Percentiles rank a stretch among this genome's conserved stretches.
Evolutionary conservation across 2,329 filamentous ascomycete genomes (phyloP).

Genomic region (Aureobasidium zeae): DNA sequence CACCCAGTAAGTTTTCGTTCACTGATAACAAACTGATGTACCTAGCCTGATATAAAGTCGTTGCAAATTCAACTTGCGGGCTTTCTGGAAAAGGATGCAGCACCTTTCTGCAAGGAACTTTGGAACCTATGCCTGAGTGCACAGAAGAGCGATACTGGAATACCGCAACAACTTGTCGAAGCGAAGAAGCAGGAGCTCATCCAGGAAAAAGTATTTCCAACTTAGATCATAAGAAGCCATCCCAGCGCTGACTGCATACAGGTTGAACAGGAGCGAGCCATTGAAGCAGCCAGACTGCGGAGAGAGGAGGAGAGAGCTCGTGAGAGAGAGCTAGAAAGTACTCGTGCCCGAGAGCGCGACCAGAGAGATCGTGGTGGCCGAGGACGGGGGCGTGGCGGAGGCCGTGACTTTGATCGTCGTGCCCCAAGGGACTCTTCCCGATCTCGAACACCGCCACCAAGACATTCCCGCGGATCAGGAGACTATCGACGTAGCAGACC

Average conservation of each 20-base stretch:
- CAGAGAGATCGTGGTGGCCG: slow-evolving; percentile 32
- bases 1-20: neutral
- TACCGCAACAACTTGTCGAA: slow-evolving; percentile 88
- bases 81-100: slow-evolving; percentile 87
- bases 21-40: slow-evolving; percentile 5
- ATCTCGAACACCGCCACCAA: slow-evolving; percentile 45
- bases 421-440: slow-evolving; percentile 30
- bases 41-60: slow-evolving; percentile 86
- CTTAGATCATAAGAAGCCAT: slow-evolving; percentile 11
- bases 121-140: slow-evolving; percentile 90
- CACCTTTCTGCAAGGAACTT: slow-evolving; percentile 82
- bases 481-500: slow-evolving; percentile 35
- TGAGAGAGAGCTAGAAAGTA: slow-evolving; percentile 59
- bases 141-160: slow-evolving; percentile 77
- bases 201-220: slow-evolving; percentile 93
- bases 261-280: slow-evolving; percentile 75
- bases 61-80: slow-evolving; percentile 91
- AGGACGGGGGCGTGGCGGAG: slow-evolving; percentile 38
- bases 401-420: slow-evolving; percentile 41
- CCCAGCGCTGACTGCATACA: slow-evolving; percentile 28
- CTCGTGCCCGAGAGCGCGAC: slow-evolving; percentile 60
- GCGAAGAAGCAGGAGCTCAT: slow-evolving; percentile 93
- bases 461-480: slow-evolving; percentile 40
- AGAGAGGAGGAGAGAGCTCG: slow-evolving; percentile 63
- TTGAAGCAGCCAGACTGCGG: slow-evolving; percentile 62